These are phyloP conservation scores for Melocanna baccifera DNA, from an alignment of 176 grass and related monocot species.

Conservation along the genomic window DNA sequence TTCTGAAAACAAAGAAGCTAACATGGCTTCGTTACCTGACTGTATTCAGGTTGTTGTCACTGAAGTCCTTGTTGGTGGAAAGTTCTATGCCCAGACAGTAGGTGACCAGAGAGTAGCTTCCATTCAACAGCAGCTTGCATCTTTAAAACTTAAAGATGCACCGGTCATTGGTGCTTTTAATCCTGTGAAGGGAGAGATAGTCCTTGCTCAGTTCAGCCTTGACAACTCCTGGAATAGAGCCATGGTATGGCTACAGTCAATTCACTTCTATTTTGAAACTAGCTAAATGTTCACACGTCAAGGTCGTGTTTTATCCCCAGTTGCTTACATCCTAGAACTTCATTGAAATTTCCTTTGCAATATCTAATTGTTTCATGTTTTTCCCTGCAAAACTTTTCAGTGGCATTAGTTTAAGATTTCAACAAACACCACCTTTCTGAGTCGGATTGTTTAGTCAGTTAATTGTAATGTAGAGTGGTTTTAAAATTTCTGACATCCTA, in stretches of 20 bases:
- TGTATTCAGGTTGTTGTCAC: constrained; percentile 72
- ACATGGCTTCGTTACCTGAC: background rate
- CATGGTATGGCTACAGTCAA: constrained; percentile 58
- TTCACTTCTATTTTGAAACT: constrained; percentile 9
- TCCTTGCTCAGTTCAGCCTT: constrained; percentile 77
- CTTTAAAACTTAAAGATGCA: constrained; percentile 74
- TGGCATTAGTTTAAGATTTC: background rate
- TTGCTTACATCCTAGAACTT: background rate
- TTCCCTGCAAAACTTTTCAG: background rate
- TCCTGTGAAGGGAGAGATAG: constrained; percentile 81
- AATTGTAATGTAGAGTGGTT: background rate
- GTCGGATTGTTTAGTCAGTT: background rate
- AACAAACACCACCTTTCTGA: background rate
- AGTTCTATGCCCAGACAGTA: constrained; percentile 91
- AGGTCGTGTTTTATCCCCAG: background rate
- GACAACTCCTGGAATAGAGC: constrained; percentile 99
- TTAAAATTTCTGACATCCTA: background rate
- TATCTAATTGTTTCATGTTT: background rate
- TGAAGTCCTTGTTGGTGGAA: constrained; percentile 83
- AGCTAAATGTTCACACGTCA: background rate
- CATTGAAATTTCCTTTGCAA: background rate
- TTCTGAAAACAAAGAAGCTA: constrained; percentile 1
- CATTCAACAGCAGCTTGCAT: constrained; percentile 86
- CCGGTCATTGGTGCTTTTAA: constrained; percentile 89
- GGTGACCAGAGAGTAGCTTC: constrained; percentile 76